Conservation (phyloP, 257 asterid species). For the Nicotiana sylvestris region DNA sequence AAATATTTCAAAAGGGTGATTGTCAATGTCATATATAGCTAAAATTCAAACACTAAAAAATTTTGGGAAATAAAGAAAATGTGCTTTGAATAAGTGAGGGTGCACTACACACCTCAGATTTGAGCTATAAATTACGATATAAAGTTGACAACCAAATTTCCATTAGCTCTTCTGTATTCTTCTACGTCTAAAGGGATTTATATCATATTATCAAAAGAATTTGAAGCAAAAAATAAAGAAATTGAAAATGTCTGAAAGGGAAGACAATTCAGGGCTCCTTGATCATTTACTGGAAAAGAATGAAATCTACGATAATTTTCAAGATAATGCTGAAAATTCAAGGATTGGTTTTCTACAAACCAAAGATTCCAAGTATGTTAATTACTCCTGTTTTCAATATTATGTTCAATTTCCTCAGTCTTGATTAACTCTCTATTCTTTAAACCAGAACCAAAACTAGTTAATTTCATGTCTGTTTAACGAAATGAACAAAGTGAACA, state of each 20-base stretch:
- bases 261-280: not conserved
- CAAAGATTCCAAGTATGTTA: not conserved
- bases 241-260: not conserved
- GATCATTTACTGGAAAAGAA: slow-evolving; percentile 1
- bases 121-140: not conserved
- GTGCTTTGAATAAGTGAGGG: not conserved
- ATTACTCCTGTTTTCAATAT: not conserved
- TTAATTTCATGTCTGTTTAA: not conserved
- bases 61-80: not conserved
- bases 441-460: not conserved
- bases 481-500: too few relatives aligned
- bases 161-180: not conserved
- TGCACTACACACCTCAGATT: not conserved
- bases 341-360: not conserved
- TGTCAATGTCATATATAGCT: not conserved
- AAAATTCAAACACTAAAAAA: not conserved
- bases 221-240: not conserved
- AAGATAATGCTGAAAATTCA: not conserved
- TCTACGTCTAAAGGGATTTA: not conserved
- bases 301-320: not conserved
- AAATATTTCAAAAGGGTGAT: not conserved
- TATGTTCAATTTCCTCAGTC: too few relatives aligned
- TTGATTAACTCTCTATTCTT: not conserved
- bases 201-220: not conserved
- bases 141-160: not conserved